Percentiles rank a stretch among this genome's conserved stretches.
These are phyloP conservation scores for Phytophthora meadii DNA, from an alignment of 352 stramenopile species.

Conservation along the genomic window DNA sequence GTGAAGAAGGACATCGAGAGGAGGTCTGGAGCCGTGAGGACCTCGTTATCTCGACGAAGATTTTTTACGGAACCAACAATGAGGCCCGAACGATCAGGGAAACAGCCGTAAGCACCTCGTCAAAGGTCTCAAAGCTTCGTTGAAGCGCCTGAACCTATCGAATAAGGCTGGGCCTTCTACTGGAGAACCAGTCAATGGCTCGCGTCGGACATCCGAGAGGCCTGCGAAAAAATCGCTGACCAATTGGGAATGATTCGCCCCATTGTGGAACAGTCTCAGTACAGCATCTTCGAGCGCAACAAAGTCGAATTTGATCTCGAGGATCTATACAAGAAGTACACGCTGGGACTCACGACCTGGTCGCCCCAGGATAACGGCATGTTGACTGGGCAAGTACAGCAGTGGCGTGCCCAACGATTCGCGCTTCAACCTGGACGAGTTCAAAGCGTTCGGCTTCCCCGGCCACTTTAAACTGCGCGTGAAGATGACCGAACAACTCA, in stretches of 20 bases:
- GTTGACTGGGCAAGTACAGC: too few species aligned
- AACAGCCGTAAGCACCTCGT: slow-evolving; percentile 53
- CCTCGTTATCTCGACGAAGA: slow-evolving; percentile 61
- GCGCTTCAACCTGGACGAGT: slow-evolving; percentile 3
- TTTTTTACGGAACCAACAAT: slow-evolving; percentile 43
- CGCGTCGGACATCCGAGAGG: slow-evolving; percentile 14
- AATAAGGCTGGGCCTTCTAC: not conserved
- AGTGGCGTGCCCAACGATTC: slow-evolving; percentile 36
- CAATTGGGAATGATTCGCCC: slow-evolving; percentile 1
- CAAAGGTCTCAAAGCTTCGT: slow-evolving; percentile 45
- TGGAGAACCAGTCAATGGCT: slow-evolving; percentile 56
- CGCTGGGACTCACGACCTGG: slow-evolving; percentile 55
- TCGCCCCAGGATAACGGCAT: slow-evolving; percentile 50
- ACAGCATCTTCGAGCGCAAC: slow-evolving; percentile 6
- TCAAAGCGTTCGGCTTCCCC: too few species aligned
- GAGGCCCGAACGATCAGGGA: slow-evolving; percentile 28
- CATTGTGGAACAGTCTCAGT: slow-evolving; percentile 7
- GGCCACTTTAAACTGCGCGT: too few species aligned
- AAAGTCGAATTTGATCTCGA: slow-evolving; percentile 54
- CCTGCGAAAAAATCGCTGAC: slow-evolving; percentile 1
- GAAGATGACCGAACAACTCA: slow-evolving; percentile 6
- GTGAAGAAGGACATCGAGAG: slow-evolving; percentile 46
- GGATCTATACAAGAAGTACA: slow-evolving; percentile 59
- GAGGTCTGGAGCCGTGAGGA: slow-evolving; percentile 47
- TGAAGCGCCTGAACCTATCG: slow-evolving; percentile 41